Conservation (phyloP, 352 stramenopile species). For the Pythium volutum region DNA sequence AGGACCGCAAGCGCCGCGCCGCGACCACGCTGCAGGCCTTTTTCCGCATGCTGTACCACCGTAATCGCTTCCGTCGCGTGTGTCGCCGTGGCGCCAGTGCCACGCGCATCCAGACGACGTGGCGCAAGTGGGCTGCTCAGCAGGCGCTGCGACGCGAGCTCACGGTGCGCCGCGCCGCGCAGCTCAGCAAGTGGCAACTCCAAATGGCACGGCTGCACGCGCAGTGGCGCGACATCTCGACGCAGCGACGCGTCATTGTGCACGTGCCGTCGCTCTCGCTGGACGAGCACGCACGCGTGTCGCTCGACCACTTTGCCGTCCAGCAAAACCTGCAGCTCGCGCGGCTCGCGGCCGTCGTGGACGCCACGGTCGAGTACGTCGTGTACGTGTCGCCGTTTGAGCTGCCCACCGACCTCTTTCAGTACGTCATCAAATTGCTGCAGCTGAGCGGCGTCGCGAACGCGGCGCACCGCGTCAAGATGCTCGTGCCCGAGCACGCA, state of each 20-base stretch:
- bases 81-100: slow-evolving; percentile 40
- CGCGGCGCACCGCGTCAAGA: slow-evolving; percentile 59
- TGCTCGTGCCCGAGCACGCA: slow-evolving; percentile 84
- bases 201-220: slow-evolving; percentile 45
- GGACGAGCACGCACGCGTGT: slow-evolving; percentile 61
- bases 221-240: slow-evolving; percentile 54
- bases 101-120: slow-evolving; percentile 59
- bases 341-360: slow-evolving; percentile 61
- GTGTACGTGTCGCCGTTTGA: slow-evolving; percentile 88
- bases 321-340: slow-evolving; percentile 84
- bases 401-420: slow-evolving; percentile 63
- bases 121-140: slow-evolving; percentile 48
- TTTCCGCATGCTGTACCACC: slow-evolving; percentile 58
- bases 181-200: slow-evolving; percentile 40
- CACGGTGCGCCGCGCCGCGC: slow-evolving; percentile 30
- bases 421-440: slow-evolving; percentile 86
- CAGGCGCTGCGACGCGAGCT: slow-evolving; percentile 40
- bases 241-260: slow-evolving; percentile 58
- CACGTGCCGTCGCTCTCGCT: slow-evolving; percentile 82
- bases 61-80: slow-evolving; percentile 41
- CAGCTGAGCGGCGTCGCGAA: slow-evolving; percentile 69
- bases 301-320: slow-evolving; percentile 62
- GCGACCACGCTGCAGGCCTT: slow-evolving; percentile 71
- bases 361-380: slow-evolving; percentile 73
- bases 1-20: slow-evolving; percentile 56